Base-by-base conservation (phyloP, 805 yeast species). In the Tetrapisispora namnaoensis region DNA sequence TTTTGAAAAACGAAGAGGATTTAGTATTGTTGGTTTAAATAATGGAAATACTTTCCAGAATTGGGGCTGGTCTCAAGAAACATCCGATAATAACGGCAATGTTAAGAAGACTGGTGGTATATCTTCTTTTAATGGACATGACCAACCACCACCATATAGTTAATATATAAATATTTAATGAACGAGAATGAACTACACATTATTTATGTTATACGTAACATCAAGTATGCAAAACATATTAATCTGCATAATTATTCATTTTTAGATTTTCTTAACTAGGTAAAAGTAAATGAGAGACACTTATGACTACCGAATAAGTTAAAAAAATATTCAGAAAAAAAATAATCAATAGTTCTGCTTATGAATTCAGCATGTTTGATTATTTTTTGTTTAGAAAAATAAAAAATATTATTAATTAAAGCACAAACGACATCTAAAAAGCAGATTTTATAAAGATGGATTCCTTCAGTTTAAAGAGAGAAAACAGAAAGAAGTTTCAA, bases 401-500 rank as follows among this genome's bases (percentile, higher is more conserved):
- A 32, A 7, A 32, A 4, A 32, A 32, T 13, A 32, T 32, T 4
- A 32, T 5, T 32, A 13, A 32, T 13, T 13, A 32, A 32, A 32
- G 6, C 4, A 32, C 4, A 14, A 17, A 13, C 20, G 38, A 5
- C 11, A 13, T 17, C 17, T 38, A 20, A 21, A 20, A 4, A 6
- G 7, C 7, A 18, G 6, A 38, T 7, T 6, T 7, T 17, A 38
- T 37, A 38, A 27, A 7, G 18, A 46, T 46, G 49, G 45, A 46
- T 45, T 53, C 60, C 1, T 62, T 49, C 52, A 58, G 55, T 38
- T 44, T 68, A 30, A 71, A 71, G 58, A 55, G 61, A 37, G 75
- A 70, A 51, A 70, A 70, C 51, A 57, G 74, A 11, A 70, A 67
- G 62, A 69, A 67, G 56, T 71, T 69, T 50, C 70, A 65, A 48